Evolutionary conservation across 2,329 filamentous ascomycete genomes (phyloP).

Genomic region (Trichoderma atroviride): DNA sequence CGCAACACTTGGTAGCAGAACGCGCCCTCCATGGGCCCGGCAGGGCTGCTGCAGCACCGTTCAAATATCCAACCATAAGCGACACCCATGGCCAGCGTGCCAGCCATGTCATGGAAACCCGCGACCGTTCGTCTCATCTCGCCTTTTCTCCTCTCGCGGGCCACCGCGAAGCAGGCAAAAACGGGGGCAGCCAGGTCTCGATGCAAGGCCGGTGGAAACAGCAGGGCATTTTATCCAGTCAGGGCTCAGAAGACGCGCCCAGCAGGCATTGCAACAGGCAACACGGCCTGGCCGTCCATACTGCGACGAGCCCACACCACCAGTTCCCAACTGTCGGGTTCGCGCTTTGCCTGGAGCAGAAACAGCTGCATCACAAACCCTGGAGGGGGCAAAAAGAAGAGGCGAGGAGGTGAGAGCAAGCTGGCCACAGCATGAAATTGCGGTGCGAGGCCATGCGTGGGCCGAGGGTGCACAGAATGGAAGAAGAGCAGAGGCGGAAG

Average conservation of each 20-base stretch:
- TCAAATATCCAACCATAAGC: neutral
- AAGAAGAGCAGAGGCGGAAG: neutral
- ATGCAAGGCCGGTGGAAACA: constrained; percentile 1
- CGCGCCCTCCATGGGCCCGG: neutral
- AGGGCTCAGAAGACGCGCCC: constrained; percentile 3
- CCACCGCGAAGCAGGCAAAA: neutral
- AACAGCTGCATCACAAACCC: constrained; percentile 21
- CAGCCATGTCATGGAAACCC: neutral
- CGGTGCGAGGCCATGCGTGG: neutral
- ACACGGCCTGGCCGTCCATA: constrained; percentile 7
- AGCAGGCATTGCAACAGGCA: constrained; percentile 8
- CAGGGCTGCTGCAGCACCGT: neutral
- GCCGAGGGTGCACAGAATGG: neutral
- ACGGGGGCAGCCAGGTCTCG: neutral
- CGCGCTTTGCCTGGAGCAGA: constrained; percentile 21
- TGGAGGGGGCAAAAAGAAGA: constrained; percentile 4
- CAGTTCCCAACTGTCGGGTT: constrained; percentile 26
- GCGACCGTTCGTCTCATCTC: neutral
- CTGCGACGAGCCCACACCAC: constrained; percentile 25
- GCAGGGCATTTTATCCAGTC: constrained; percentile 14
- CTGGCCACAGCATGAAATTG: neutral
- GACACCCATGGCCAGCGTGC: neutral
- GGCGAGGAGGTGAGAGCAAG: neutral
- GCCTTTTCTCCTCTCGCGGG: neutral
- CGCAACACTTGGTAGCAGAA: neutral